Base-by-base conservation (phyloP, 164 flowering plant genomes). In the Dillenia turbinata region DNA sequence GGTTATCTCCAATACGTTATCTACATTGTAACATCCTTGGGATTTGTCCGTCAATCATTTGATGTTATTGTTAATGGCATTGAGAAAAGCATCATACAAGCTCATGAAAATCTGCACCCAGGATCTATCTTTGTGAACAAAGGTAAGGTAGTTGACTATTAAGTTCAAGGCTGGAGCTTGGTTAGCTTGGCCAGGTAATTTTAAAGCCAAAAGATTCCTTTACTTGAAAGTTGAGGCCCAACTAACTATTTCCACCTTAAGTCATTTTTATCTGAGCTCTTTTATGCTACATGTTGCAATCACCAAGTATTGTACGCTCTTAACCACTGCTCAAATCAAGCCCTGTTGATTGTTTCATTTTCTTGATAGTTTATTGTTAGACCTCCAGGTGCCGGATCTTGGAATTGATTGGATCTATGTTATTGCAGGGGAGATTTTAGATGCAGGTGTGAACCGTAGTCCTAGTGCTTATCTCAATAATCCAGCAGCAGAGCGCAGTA, bases 381-480 rank as follows among this genome's bases (percentile, higher is more conserved):
- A 33, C 7, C 40, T 4, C 40, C 40, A 4, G 7, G 40, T 5
- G 40, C 40, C 5, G 6, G 6, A 33, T 33, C 6, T 33, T 6
- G 6, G 7, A 0, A 33, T 33, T 33, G 40, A 33, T 33, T 33
- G 40, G 40, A 33, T 33, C 33, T 56, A 66, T 55, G 46, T 24
- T 26, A 43, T 75, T 74, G 54, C 86, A 95, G 97, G 99, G 67
- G 96, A 92, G 68, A 65, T 95, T 59, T 69, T 84, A 69, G 86
- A 89, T 84, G 97, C 96, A 66, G 90, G 99, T 63, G 81, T 85
- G 17, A 95, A 85, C 60, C 97, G 97, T 61, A 95, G 99, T 72
- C 99, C 97, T 44, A 95, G 97, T 83, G 94, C 89, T 64, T 90
- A 95, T 69, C 87, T 95, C 54, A 92, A 92, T 66, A 95, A 95